Conservation (phyloP, 2,329 filamentous ascomycete species). For the Pyrenophora tritici-repentis region DNA sequence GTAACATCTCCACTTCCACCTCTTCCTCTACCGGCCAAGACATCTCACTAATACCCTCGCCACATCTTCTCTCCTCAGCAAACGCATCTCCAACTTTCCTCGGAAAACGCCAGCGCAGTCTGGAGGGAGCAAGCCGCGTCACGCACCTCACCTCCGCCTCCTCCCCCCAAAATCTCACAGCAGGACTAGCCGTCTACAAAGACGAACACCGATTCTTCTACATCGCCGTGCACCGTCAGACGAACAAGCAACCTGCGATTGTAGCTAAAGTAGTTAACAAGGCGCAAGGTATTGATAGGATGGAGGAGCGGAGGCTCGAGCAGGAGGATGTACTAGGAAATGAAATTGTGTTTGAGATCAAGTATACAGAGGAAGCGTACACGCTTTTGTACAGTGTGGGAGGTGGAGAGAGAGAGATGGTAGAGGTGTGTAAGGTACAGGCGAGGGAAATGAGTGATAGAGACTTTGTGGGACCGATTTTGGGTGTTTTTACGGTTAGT, state of each 20-base stretch:
- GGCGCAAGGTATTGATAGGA: conserved; percentile 8
- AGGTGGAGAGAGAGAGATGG: background rate
- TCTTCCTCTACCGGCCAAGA: background rate
- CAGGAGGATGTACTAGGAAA: too few species aligned
- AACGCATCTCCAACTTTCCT: conserved; percentile 18
- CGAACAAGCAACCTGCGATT: too few species aligned
- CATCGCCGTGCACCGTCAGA: too few species aligned
- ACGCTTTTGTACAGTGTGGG: conserved; percentile 1
- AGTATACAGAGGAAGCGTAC: conserved; percentile 14
- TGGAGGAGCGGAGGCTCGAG: background rate
- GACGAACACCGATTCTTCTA: conserved; percentile 24
- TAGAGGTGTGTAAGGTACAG: conserved; percentile 4
- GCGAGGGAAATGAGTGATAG: conserved; percentile 14
- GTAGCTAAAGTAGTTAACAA: conserved; percentile 3
- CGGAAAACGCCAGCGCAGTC: conserved; percentile 16
- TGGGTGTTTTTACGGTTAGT: conserved; percentile 13
- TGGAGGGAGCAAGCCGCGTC: conserved; percentile 15
- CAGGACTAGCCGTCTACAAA: conserved; percentile 21
- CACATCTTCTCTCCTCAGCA: conserved; percentile 3
- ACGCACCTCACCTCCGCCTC: background rate
- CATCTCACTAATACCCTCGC: conserved; percentile 8
- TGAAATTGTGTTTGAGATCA: background rate
- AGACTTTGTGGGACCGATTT: conserved; percentile 23
- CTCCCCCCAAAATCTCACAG: background rate
- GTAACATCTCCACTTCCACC: background rate